phyloP scores from a whole-genome alignment of 768 basidiomycete species.

The Kwoniella europaea region DNA sequence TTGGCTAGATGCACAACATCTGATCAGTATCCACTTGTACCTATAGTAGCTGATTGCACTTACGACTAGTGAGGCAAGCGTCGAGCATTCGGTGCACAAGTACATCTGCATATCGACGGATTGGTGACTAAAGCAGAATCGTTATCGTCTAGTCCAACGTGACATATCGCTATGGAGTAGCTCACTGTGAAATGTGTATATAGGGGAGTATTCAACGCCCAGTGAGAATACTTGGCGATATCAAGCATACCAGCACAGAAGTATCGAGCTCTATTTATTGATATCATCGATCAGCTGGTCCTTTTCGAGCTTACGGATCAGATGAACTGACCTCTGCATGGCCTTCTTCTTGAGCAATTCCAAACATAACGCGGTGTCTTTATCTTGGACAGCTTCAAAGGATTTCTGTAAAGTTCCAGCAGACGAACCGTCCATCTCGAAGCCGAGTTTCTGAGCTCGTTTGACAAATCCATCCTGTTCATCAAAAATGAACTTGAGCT shows the following conservation, averaged over 20 bases:
- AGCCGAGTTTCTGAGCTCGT: conserved; percentile 81
- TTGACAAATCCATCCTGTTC: conserved; percentile 73
- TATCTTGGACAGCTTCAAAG: conserved; percentile 74
- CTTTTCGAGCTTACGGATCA: background rate
- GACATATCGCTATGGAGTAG: conserved; percentile 2
- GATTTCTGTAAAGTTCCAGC: conserved; percentile 83
- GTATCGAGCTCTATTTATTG: conserved; percentile 73
- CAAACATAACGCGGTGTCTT: conserved; percentile 75
- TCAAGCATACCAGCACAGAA: conserved; percentile 99
- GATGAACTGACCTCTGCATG: conserved; percentile 66
- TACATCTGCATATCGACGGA: conserved; percentile 75
- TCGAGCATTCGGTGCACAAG: conserved; percentile 96
- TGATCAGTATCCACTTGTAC: background rate
- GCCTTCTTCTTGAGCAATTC: conserved; percentile 85
- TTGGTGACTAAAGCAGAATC: conserved; percentile 64
- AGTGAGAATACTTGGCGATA: conserved; percentile 96
- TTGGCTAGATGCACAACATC: conserved; percentile 32
- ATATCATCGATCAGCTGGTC: background rate
- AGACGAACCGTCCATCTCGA: conserved; percentile 77
- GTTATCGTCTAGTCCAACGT: conserved; percentile 64
- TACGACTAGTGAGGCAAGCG: conserved; percentile 66
- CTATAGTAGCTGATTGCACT: conserved; percentile 12
- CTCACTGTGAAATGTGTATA: conserved; percentile 67
- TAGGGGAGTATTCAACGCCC: conserved; percentile 83
- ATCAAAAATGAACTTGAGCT: too few relatives aligned